Evolutionary conservation across 345 rosid genomes (phyloP).

Genomic region (Brassica cretica): DNA sequence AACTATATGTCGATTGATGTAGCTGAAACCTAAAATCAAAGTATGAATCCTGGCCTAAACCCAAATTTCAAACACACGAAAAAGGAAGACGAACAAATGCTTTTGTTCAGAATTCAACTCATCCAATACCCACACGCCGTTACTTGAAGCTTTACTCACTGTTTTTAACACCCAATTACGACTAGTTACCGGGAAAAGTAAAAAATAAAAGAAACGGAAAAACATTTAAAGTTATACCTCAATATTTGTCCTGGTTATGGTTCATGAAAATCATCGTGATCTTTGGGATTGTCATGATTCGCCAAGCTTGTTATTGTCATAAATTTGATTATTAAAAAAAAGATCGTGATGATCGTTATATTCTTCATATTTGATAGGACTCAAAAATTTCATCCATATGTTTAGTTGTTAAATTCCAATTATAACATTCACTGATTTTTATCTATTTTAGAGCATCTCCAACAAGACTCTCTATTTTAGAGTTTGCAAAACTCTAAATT

Average conservation of each 20-base stretch:
- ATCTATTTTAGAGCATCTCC: too few relatives aligned
- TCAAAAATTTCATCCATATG: background rate
- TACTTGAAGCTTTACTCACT: background rate
- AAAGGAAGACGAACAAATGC: constrained; percentile 21
- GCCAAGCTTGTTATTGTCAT: too few relatives aligned
- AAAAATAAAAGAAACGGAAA: background rate
- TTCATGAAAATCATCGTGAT: too few relatives aligned
- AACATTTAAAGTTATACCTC: background rate
- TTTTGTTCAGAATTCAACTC: constrained; percentile 15
- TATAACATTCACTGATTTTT: background rate
- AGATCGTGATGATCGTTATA: too few relatives aligned
- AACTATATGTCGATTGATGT: constrained; percentile 37
- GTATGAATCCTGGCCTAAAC: constrained; percentile 30
- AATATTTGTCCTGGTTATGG: too few relatives aligned
- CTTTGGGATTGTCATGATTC: too few relatives aligned
- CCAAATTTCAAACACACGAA: constrained; percentile 10
- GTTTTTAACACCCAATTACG: background rate
- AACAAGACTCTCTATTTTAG: too few relatives aligned
- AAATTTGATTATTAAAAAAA: too few relatives aligned
- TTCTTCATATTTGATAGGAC: background rate
- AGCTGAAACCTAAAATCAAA: constrained; percentile 28
- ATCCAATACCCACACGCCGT: constrained; percentile 3
- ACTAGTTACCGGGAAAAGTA: background rate
- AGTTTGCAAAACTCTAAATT: too few relatives aligned
- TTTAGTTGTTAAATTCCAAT: background rate